phyloP scores from a whole-genome alignment of 2,329 filamentous ascomycete genomes.

The Neofusicoccum umdonicola region DNA sequence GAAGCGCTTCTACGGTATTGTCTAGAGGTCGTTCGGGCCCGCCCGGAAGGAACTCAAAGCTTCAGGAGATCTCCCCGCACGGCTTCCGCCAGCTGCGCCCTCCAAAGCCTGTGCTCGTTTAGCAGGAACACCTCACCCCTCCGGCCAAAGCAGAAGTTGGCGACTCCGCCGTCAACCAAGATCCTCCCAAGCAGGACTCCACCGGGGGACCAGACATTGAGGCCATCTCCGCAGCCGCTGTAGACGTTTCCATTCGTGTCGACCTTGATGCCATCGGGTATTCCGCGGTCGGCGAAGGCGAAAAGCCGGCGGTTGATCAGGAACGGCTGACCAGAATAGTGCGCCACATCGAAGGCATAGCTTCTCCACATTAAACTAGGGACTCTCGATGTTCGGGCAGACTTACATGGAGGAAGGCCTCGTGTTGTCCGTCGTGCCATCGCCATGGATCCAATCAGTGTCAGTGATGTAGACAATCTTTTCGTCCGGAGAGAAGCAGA shows the following conservation, averaged over 20 bases:
- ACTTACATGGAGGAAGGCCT: slow-evolving; percentile 7
- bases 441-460: slow-evolving; percentile 24
- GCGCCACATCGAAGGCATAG: slow-evolving; percentile 42
- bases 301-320: slow-evolving; percentile 51
- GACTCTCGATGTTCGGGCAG: neutral
- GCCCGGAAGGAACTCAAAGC: neutral
- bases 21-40: neutral
- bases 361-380: slow-evolving; percentile 21
- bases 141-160: slow-evolving; percentile 51
- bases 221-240: slow-evolving; percentile 48
- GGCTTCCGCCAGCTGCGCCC: slow-evolving; percentile 18
- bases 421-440: slow-evolving; percentile 20
- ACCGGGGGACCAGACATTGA: slow-evolving; percentile 50
- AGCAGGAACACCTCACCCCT: slow-evolving; percentile 49
- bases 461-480: slow-evolving; percentile 44
- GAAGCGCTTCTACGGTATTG: neutral
- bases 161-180: slow-evolving; percentile 36
- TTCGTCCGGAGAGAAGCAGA: slow-evolving; percentile 42
- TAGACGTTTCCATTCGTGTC: slow-evolving; percentile 58
- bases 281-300: slow-evolving; percentile 47
- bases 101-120: slow-evolving; percentile 38
- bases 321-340: slow-evolving; percentile 35
- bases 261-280: slow-evolving; percentile 50
- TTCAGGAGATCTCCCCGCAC: slow-evolving; percentile 21
- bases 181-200: slow-evolving; percentile 44